phyloP scores from a whole-genome alignment of 2,329 filamentous ascomycete genomes.

The Diaporthe citri region DNA sequence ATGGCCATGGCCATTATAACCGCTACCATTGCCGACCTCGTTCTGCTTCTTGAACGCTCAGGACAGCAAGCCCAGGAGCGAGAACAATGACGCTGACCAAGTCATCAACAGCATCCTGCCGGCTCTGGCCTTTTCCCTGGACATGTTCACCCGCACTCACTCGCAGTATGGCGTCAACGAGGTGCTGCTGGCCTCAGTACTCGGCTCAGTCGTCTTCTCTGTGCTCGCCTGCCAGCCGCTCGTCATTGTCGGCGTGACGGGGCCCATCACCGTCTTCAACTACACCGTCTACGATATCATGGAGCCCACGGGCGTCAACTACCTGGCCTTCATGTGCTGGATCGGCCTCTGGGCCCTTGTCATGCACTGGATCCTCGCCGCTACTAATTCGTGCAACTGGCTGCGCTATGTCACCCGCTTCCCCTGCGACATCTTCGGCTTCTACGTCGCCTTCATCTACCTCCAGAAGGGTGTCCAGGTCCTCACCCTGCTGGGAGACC shows the following conservation, averaged over 20 bases:
- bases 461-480: constrained; percentile 92
- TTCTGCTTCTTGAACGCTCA: background rate
- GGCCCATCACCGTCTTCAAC: constrained; percentile 93
- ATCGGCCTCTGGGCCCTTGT: constrained; percentile 89
- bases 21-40: too few relatives aligned
- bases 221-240: constrained; percentile 85
- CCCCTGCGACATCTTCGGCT: constrained; percentile 93
- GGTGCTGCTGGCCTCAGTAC: constrained; percentile 85
- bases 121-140: constrained; percentile 87
- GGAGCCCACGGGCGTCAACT: constrained; percentile 79
- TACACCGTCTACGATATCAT: constrained; percentile 96
- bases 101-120: constrained; percentile 78
- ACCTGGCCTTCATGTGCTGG: constrained; percentile 92
- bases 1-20: background rate
- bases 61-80: background rate
- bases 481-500: constrained; percentile 78
- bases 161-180: constrained; percentile 92
- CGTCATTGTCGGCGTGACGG: constrained; percentile 91
- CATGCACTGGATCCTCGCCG: constrained; percentile 86
- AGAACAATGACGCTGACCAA: constrained; percentile 32
- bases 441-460: constrained; percentile 94
- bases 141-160: constrained; percentile 92
- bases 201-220: constrained; percentile 85
- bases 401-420: constrained; percentile 92
- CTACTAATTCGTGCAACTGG: constrained; percentile 89